A percentile compares a stretch with the other conserved stretches of the same genome.
Evolutionary conservation across 305 asterid genomes (phyloP).

Genomic region (Ruellia speciosa): DNA sequence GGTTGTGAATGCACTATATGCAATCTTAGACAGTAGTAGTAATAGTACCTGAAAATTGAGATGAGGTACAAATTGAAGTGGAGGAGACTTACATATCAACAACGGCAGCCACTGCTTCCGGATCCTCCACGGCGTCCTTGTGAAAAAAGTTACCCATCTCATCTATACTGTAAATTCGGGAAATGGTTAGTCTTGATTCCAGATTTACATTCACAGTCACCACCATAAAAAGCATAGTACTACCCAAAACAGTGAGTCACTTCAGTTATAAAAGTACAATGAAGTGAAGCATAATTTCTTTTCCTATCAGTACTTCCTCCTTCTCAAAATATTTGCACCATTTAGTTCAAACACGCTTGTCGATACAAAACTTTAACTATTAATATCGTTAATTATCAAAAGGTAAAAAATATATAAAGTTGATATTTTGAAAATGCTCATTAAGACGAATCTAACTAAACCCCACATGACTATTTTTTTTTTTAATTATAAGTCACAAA

Average conservation of each 20-base stretch:
- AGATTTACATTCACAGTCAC: background rate
- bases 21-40: background rate
- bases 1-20: slow-evolving; percentile 2
- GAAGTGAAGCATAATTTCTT: background rate
- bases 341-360: too few relatives aligned
- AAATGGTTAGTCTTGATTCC: background rate
- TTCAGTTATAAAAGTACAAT: slow-evolving; percentile 5
- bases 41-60: background rate
- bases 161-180: slow-evolving; percentile 30
- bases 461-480: too few relatives aligned
- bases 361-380: too few relatives aligned
- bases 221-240: background rate
- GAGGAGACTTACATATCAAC: slow-evolving; percentile 49
- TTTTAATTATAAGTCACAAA: too few relatives aligned
- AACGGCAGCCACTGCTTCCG: slow-evolving; percentile 55
- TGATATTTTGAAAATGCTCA: too few relatives aligned
- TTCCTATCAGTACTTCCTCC: background rate
- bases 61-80: background rate
- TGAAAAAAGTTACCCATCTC: slow-evolving; percentile 29
- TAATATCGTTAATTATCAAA: too few relatives aligned
- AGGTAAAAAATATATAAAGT: too few relatives aligned
- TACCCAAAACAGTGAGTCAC: background rate
- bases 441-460: too few relatives aligned
- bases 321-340: too few relatives aligned
- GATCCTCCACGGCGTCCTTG: slow-evolving; percentile 56